These are phyloP conservation scores for Fraxinus floribunda DNA, from an alignment of 305 asterid genomes.

Conservation along the genomic window DNA sequence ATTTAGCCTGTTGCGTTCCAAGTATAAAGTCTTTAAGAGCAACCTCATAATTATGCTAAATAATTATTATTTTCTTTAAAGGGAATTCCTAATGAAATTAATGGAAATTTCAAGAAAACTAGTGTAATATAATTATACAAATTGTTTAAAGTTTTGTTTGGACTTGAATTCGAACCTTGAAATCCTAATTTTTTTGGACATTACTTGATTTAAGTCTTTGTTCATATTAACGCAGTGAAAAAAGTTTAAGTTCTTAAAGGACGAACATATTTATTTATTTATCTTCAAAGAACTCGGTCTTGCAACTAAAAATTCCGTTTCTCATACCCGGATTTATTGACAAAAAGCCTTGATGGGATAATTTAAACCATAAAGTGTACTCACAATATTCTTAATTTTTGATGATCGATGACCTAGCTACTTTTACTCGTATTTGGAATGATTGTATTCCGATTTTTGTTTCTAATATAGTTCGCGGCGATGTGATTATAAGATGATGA, in stretches of 20 bases:
- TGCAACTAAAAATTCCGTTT: background rate
- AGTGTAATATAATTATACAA: background rate
- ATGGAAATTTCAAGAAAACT: background rate
- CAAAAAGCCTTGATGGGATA: background rate
- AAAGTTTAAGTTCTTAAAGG: too few species aligned
- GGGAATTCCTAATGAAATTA: background rate
- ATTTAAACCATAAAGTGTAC: too few species aligned
- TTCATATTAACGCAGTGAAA: too few species aligned
- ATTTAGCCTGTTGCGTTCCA: slow-evolving; percentile 19
- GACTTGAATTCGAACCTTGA: background rate
- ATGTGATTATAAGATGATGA: background rate
- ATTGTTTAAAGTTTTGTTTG: background rate
- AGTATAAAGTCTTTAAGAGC: slow-evolving; percentile 4
- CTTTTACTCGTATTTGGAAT: background rate
- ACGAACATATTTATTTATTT: too few species aligned
- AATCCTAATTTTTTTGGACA: background rate
- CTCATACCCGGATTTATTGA: background rate
- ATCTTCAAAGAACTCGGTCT: background rate
- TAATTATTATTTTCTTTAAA: background rate
- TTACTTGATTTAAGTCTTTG: background rate
- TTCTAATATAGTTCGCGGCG: background rate
- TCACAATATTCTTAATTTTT: background rate
- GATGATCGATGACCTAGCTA: background rate
- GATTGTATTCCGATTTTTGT: too few species aligned
- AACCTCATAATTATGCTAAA: background rate